Evolutionary conservation across 345 rosid species (phyloP).

Genomic region (Physaria fendleri): DNA sequence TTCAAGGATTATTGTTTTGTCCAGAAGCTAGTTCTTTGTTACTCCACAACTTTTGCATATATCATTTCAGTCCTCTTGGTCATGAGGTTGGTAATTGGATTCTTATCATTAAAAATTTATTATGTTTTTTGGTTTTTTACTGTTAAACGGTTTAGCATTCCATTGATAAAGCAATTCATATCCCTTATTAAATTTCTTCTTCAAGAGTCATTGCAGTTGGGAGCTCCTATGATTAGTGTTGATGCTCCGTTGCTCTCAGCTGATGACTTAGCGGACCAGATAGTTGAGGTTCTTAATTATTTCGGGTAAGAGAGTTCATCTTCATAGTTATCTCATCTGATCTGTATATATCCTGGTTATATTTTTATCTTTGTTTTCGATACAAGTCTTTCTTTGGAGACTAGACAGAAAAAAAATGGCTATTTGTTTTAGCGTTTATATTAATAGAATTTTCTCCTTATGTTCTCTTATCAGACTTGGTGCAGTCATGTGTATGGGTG

Average conservation of each 20-base stretch:
- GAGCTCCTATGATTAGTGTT: slow-evolving; percentile 57
- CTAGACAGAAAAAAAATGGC: neutral
- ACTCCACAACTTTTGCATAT: slow-evolving; percentile 92
- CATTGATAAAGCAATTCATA: slow-evolving; percentile 29
- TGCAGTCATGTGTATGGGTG: slow-evolving; percentile 98
- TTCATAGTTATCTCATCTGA: neutral
- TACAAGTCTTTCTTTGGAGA: neutral
- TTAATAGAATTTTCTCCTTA: neutral
- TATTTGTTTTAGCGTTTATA: neutral
- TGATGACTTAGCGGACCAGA: slow-evolving; percentile 95
- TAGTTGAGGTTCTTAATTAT: slow-evolving; percentile 81
- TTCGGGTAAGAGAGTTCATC: slow-evolving; percentile 58
- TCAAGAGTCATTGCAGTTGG: slow-evolving; percentile 90
- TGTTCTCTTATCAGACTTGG: slow-evolving; percentile 53
- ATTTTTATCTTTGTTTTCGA: neutral
- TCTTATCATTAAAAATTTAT: neutral
- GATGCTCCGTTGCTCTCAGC: slow-evolving; percentile 65
- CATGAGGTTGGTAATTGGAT: slow-evolving; percentile 75
- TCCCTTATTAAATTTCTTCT: slow-evolving; percentile 44
- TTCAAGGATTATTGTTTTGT: slow-evolving; percentile 85
- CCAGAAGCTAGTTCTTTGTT: slow-evolving; percentile 86
- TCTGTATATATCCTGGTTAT: neutral
- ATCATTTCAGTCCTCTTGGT: slow-evolving; percentile 95
- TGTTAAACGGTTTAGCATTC: neutral
- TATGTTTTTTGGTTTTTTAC: neutral